Evolutionary conservation across 495 filamentous ascomycete genomes (phyloP).

Genomic region (Oleoguttula mirabilis): DNA sequence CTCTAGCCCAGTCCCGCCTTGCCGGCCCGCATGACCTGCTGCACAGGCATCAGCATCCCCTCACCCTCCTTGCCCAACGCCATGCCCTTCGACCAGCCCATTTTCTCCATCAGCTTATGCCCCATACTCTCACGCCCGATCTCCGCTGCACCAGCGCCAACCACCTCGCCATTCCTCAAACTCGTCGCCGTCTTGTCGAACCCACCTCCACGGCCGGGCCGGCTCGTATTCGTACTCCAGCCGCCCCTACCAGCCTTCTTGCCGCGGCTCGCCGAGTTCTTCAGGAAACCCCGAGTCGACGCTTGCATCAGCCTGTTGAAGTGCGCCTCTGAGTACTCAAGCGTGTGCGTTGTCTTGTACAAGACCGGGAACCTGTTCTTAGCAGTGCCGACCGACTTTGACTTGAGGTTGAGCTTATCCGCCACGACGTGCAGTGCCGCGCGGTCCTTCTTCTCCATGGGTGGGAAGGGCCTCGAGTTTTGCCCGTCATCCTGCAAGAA

Average conservation of each 20-base stretch:
- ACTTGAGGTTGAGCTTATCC: slow-evolving; percentile 58
- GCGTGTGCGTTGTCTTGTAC: slow-evolving; percentile 56
- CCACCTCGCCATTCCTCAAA: slow-evolving; percentile 78
- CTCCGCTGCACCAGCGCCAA: slow-evolving; percentile 74
- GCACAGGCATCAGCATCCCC: slow-evolving; percentile 74
- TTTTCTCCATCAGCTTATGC: slow-evolving; percentile 84
- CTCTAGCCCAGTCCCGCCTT: slow-evolving; percentile 69
- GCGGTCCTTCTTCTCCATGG: slow-evolving; percentile 67
- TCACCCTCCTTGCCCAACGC: slow-evolving; percentile 78
- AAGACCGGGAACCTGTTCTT: slow-evolving; percentile 64
- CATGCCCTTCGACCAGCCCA: slow-evolving; percentile 89
- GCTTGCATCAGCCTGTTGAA: slow-evolving; percentile 14
- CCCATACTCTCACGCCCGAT: slow-evolving; percentile 75
- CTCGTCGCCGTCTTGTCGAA: slow-evolving; percentile 35
- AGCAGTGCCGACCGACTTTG: slow-evolving; percentile 68
- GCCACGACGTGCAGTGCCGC: slow-evolving; percentile 68
- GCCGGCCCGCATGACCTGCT: slow-evolving; percentile 74
- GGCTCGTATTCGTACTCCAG: slow-evolving; percentile 1
- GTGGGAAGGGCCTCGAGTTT: slow-evolving; percentile 69
- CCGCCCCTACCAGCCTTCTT: slow-evolving; percentile 23
- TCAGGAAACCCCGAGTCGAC: slow-evolving; percentile 5
- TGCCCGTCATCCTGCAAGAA: slow-evolving; percentile 56
- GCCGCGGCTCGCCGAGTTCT: background rate
- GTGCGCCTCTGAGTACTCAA: slow-evolving; percentile 34
- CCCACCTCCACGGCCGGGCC: slow-evolving; percentile 27